These are phyloP conservation scores for Torrubiellomyces zombiae DNA, from an alignment of 2,329 filamentous ascomycete genomes.

Conservation along the genomic window DNA sequence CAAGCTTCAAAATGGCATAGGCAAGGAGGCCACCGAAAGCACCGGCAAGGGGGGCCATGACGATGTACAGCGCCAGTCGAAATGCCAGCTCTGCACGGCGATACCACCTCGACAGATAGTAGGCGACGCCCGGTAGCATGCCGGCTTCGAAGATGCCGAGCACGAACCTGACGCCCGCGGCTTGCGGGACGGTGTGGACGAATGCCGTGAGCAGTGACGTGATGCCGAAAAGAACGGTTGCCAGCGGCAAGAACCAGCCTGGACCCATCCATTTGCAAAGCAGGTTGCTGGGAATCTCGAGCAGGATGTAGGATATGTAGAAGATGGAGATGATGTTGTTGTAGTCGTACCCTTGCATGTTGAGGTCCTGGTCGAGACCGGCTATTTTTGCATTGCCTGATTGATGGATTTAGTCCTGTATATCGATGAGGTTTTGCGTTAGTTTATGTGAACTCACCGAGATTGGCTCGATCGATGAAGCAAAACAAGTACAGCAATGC, in stretches of 20 bases:
- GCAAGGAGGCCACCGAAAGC: conserved; percentile 55
- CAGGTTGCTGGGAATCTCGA: conserved; percentile 54
- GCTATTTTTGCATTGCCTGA: conserved; percentile 52
- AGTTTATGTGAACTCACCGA: conserved; percentile 44
- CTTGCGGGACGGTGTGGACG: conserved; percentile 32
- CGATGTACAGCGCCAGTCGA: conserved; percentile 50
- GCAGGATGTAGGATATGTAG: conserved; percentile 58
- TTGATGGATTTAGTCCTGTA: no score
- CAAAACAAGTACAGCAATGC: conserved; percentile 53
- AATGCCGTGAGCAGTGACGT: conserved; percentile 50
- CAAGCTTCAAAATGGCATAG: conserved; percentile 44
- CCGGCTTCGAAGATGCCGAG: conserved; percentile 57
- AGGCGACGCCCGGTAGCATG: conserved; percentile 58
- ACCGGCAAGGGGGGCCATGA: conserved; percentile 53
- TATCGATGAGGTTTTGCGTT: no score
- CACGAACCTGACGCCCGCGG: conserved; percentile 47
- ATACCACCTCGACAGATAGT: conserved; percentile 59
- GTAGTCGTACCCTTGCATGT: conserved; percentile 46
- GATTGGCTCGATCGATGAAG: conserved; percentile 60
- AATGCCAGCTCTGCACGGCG: conserved; percentile 51
- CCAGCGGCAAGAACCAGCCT: conserved; percentile 51
- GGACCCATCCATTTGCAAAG: conserved; percentile 55
- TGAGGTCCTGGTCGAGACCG: conserved; percentile 45
- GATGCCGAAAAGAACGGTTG: conserved; percentile 45
- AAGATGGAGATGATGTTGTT: conserved; percentile 52